Conservation (phyloP, 768 basidiomycete species). For the Gloeostereum incarnatum region DNA sequence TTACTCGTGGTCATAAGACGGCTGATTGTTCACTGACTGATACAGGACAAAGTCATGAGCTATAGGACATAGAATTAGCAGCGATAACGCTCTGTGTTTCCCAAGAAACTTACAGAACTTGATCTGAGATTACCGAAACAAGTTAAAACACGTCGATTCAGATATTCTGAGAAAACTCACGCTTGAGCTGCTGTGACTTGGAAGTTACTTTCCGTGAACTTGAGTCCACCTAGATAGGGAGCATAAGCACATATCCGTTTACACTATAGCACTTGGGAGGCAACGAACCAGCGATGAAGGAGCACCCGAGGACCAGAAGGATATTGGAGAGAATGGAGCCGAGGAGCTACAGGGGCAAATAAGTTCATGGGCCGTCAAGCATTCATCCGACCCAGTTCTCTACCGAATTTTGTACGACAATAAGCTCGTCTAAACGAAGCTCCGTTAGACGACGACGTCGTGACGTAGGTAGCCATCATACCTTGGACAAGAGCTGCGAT, state of each 20-base stretch:
- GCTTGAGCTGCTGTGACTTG: slow-evolving; percentile 83
- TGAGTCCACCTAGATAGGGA: slow-evolving; percentile 47
- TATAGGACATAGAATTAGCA: slow-evolving; percentile 19
- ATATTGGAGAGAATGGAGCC: slow-evolving; percentile 90
- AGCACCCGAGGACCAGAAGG: slow-evolving; percentile 83
- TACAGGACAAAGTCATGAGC: slow-evolving; percentile 82
- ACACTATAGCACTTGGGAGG: neutral
- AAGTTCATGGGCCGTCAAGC: neutral
- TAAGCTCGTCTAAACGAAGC: slow-evolving; percentile 51
- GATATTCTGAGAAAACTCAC: slow-evolving; percentile 28
- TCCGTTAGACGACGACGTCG: slow-evolving; percentile 4
- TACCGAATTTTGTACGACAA: slow-evolving; percentile 89
- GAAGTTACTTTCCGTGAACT: slow-evolving; percentile 61
- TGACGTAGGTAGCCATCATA: slow-evolving; percentile 15
- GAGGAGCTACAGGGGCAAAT: slow-evolving; percentile 47
- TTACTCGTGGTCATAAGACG: neutral
- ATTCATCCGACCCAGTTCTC: slow-evolving; percentile 12
- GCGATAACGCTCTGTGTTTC: slow-evolving; percentile 1
- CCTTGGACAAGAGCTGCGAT: slow-evolving; percentile 77
- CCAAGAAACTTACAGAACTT: slow-evolving; percentile 28
- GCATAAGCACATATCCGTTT: neutral
- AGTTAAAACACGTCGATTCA: slow-evolving; percentile 4
- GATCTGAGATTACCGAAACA: slow-evolving; percentile 21
- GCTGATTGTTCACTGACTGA: slow-evolving; percentile 48
- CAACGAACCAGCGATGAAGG: slow-evolving; percentile 69